Conservation (phyloP, 495 filamentous ascomycete species). For the Filosporella fistucella region DNA sequence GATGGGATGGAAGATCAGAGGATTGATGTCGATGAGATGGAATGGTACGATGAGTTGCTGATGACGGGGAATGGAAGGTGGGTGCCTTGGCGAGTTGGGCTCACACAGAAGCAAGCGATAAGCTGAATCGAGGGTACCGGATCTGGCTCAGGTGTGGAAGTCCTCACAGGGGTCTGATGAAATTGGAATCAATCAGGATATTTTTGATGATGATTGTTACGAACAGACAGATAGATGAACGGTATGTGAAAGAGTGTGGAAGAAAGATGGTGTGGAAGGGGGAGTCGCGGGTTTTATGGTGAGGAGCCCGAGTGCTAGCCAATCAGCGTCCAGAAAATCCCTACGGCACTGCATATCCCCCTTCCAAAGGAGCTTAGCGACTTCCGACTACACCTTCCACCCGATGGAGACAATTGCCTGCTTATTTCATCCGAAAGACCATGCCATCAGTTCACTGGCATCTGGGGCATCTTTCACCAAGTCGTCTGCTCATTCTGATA, state of each 20-base stretch:
- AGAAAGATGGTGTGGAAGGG: conserved; percentile 22
- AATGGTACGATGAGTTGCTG: conserved; percentile 11
- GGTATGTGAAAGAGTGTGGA: conserved; percentile 16
- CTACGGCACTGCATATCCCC: conserved; percentile 9
- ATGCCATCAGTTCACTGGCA: too few relatives aligned
- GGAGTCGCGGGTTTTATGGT: conserved; percentile 19
- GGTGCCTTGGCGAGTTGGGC: conserved; percentile 12
- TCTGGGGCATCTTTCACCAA: too few relatives aligned
- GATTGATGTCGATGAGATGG: conserved; percentile 11
- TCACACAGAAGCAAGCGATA: conserved; percentile 15
- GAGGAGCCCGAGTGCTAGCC: conserved; percentile 8
- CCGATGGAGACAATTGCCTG: too few relatives aligned
- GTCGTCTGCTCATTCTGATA: too few relatives aligned
- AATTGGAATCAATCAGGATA: conserved; percentile 15
- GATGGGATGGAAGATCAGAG: conserved; percentile 8
- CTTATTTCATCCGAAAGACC: too few relatives aligned
- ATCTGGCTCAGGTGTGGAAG: conserved; percentile 14
- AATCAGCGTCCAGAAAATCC: conserved; percentile 10
- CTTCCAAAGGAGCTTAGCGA: conserved; percentile 13
- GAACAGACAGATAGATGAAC: not conserved
- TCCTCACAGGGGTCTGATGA: conserved; percentile 8
- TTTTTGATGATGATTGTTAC: conserved; percentile 13
- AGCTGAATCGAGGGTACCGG: conserved; percentile 26
- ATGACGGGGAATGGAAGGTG: conserved; percentile 10
- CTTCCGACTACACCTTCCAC: conserved; percentile 4